phyloP scores from a whole-genome alignment of 2,329 filamentous ascomycete species.

The Neonectria coccinea region DNA sequence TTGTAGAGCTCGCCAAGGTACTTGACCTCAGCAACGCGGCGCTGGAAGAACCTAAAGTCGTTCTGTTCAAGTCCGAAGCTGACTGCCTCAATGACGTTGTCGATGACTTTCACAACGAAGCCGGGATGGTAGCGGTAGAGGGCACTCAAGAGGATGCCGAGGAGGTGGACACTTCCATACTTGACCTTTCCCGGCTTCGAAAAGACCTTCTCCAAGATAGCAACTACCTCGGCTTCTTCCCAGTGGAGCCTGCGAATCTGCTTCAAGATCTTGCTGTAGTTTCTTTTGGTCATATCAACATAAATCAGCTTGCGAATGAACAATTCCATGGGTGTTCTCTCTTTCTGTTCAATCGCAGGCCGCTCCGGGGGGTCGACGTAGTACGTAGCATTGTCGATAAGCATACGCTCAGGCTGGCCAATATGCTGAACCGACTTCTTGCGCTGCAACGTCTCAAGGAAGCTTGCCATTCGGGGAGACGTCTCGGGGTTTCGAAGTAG shows the following conservation, averaged over 20 bases:
- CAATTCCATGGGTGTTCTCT: constrained; percentile 90
- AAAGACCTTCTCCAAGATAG: constrained; percentile 88
- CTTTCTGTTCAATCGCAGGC: constrained; percentile 95
- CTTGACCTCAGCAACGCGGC: constrained; percentile 93
- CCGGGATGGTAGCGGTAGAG: constrained; percentile 92
- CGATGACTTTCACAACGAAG: constrained; percentile 91
- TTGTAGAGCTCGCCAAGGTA: constrained; percentile 98
- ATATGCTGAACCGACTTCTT: constrained; percentile 97
- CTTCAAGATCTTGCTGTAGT: constrained; percentile 92
- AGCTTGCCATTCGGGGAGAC: constrained; percentile 90
- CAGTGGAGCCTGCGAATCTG: constrained; percentile 96
- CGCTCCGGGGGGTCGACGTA: constrained; percentile 96
- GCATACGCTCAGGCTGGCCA: constrained; percentile 95
- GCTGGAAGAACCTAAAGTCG: constrained; percentile 97
- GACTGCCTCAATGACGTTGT: constrained; percentile 90
- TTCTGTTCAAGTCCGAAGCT: constrained; percentile 91
- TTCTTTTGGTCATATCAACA: constrained; percentile 91
- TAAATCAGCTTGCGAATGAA: constrained; percentile 96
- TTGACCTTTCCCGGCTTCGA: constrained; percentile 97
- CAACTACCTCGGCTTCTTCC: constrained; percentile 90
- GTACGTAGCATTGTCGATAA: constrained; percentile 97
- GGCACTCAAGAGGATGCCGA: constrained; percentile 89
- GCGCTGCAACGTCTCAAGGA: constrained; percentile 92
- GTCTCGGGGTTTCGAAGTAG: constrained; percentile 93
- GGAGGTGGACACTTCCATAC: constrained; percentile 94